Conservation (phyloP, 257 asterid species). For the Fraxinus quadrangulata region DNA sequence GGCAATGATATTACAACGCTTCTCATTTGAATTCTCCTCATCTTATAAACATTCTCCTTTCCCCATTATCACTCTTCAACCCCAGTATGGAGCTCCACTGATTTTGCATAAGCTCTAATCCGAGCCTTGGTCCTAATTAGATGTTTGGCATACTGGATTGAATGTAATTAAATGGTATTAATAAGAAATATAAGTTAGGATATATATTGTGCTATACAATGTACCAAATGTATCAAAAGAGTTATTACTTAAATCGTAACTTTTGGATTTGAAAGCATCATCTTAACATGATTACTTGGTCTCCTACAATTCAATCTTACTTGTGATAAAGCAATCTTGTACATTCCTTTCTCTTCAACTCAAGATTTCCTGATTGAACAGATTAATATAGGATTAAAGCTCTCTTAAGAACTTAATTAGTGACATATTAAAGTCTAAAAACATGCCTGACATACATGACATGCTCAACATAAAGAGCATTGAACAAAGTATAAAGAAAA, state of each 20-base stretch:
- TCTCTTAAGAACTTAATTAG: neutral
- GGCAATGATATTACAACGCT: neutral
- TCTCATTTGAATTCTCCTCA: neutral
- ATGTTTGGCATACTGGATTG: neutral
- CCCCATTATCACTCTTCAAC: constrained; percentile 2
- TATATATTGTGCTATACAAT: too few species aligned
- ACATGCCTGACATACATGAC: neutral
- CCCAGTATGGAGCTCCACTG: constrained; percentile 2
- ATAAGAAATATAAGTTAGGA: too few species aligned
- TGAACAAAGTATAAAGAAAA: neutral
- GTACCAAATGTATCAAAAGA: too few species aligned
- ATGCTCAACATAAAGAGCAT: neutral
- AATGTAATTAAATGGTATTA: neutral
- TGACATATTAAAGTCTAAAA: neutral
- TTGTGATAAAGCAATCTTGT: too few species aligned
- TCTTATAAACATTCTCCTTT: constrained; percentile 5
- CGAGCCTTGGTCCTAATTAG: neutral
- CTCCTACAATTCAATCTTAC: neutral
- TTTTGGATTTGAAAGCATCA: neutral
- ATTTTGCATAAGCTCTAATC: neutral
- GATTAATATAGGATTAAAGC: neutral
- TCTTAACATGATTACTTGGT: neutral
- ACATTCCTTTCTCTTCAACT: neutral
- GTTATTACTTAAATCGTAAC: neutral
- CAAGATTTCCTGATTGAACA: neutral